Conservation (phyloP, 352 stramenopile species). For the Globisporangium nagaii region DNA sequence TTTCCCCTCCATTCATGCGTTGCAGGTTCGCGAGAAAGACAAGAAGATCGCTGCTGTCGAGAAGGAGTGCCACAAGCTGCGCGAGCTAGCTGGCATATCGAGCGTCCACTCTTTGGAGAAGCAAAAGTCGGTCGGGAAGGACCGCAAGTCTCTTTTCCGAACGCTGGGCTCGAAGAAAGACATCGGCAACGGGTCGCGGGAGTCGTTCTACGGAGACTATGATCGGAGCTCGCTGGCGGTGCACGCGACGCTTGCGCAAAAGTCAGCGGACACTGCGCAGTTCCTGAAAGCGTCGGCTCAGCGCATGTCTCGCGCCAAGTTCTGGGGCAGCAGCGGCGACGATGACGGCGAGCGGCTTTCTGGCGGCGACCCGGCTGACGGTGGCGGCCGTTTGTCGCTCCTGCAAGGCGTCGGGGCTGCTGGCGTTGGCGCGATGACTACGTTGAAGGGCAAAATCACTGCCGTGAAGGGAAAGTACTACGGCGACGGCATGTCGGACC, state of each 20-base stretch:
- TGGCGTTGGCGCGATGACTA: constrained; percentile 59
- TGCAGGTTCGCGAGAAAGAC: constrained; percentile 73
- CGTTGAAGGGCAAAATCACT: constrained; percentile 59
- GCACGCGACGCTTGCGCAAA: constrained; percentile 54
- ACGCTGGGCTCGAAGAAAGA: constrained; percentile 78
- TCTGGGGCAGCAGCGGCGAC: constrained; percentile 47
- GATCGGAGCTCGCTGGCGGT: constrained; percentile 43
- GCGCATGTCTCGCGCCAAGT: constrained; percentile 51
- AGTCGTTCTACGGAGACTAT: constrained; percentile 20
- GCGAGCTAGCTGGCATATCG: constrained; percentile 33
- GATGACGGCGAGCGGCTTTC: constrained; percentile 46
- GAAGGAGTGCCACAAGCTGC: constrained; percentile 66
- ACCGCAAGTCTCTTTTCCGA: constrained; percentile 57
- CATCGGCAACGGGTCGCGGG: constrained; percentile 18
- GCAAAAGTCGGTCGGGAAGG: constrained; percentile 33
- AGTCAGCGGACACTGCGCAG: constrained; percentile 67
- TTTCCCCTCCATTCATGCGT: too few relatives aligned
- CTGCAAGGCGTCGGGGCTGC: constrained; percentile 59
- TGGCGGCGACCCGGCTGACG: constrained; percentile 37
- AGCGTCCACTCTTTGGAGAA: constrained; percentile 15
- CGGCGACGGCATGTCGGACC: constrained; percentile 12
- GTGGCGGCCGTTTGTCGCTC: constrained; percentile 44
- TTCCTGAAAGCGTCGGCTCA: constrained; percentile 74
- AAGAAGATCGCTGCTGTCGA: constrained; percentile 73
- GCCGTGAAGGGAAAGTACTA: constrained; percentile 85